Evolutionary conservation across 805 yeast species (phyloP).

Genomic region (Candida odintsovae): DNA sequence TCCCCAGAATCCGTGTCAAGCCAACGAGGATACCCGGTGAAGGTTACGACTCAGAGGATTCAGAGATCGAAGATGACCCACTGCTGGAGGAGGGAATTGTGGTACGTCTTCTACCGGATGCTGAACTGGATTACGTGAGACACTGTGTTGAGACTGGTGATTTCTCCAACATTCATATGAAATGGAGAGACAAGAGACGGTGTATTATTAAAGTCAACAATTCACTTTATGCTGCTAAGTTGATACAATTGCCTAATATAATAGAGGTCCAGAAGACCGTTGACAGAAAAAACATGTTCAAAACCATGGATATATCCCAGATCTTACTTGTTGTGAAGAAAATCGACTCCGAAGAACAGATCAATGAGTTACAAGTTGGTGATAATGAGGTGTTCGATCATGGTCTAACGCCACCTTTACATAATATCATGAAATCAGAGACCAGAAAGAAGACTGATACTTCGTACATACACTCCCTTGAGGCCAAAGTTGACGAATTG

Average conservation of each 20-base stretch:
- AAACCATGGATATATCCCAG: constrained; percentile 81
- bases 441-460: constrained; percentile 67
- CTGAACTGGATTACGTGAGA: constrained; percentile 65
- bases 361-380: constrained; percentile 29
- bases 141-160: constrained; percentile 77
- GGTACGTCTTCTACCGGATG: constrained; percentile 64
- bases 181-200: constrained; percentile 76
- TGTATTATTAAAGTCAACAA: constrained; percentile 74
- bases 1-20: constrained; percentile 45
- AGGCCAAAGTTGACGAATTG: constrained; percentile 71
- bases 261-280: constrained; percentile 84
- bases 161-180: constrained; percentile 61
- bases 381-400: constrained; percentile 41
- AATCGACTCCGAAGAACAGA: constrained; percentile 41
- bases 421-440: constrained; percentile 61
- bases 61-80: constrained; percentile 94
- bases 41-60: constrained; percentile 95
- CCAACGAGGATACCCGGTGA: constrained; percentile 79
- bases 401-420: constrained; percentile 80
- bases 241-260: constrained; percentile 85
- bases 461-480: constrained; percentile 70
- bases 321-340: constrained; percentile 69
- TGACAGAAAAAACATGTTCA: constrained; percentile 83
- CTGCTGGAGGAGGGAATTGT: constrained; percentile 81
- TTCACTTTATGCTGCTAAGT: constrained; percentile 69